Evolutionary conservation across 2,329 filamentous ascomycete species (phyloP), one percentile per base, ranked within the genome.

Genomic region (Cytospora piceicola): DNA sequence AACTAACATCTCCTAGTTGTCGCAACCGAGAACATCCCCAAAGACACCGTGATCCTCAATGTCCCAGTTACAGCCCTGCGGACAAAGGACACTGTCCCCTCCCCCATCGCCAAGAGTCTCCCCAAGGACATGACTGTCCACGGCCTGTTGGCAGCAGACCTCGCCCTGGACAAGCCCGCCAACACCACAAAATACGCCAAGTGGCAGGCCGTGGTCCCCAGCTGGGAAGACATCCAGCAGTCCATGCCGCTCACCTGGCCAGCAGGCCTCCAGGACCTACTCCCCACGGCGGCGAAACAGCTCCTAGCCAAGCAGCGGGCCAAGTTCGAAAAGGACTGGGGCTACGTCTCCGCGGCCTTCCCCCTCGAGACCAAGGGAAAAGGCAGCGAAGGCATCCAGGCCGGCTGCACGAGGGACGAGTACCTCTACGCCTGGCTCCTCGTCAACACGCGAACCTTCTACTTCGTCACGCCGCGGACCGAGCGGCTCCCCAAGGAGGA

Each of bases 131-230:
- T 84, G 53, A 85, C 87, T 0, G 83, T 90, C 27, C 92, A 96
- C 71, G 89, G 88, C 32, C 83, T 92, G 49, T 81, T 95, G 9
- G 90, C 92, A n/a, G 83, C 88, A 2, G 86, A 88, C 66, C 79
- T 94, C 11, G 83, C 86, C 6, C 79, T 89, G 34, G 81, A 88
- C 64, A 75, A 76, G 1, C 74, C 79, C 8, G 71, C 77, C 22
- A 75, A 76, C 1, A 75, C 80, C 8, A 71, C 77, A 17, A 80
- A 81, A 29, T 84, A 84, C 69, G 76, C 77, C 0, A 75, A 80
- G 22, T 94, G 91, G 90, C 81, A 84, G 72, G 83, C 83, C 62
- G 85, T 91, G 17, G 88, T 92, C 79, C 92, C 93, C 0, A 83
- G 82, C 0, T 76, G 77, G 1, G 75, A 79, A 8, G 89, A 92